Conservation (phyloP, 805 yeast genomes). For the Candida ponderosae region DNA sequence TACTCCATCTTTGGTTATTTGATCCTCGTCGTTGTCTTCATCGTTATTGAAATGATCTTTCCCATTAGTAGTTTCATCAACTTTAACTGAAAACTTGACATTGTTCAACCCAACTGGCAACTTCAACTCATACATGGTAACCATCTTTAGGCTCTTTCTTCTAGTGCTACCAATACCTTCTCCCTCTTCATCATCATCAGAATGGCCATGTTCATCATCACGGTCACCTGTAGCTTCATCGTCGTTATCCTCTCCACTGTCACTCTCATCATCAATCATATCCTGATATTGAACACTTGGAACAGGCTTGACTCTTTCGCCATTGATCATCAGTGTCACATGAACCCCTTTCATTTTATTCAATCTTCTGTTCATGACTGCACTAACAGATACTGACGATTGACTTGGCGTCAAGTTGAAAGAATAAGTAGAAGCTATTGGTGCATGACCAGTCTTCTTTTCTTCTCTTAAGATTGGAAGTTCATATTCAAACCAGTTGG, state of each 20-base stretch:
- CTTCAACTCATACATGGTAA: constrained; percentile 35
- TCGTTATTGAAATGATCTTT: no score
- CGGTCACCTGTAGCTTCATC: neutral
- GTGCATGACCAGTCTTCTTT: neutral
- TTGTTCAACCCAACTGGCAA: constrained; percentile 39
- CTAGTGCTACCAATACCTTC: neutral
- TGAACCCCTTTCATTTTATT: constrained; percentile 27
- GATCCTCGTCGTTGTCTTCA: neutral
- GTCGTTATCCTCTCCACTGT: neutral
- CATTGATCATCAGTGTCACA: constrained; percentile 32
- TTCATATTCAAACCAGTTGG: constrained; percentile 28
- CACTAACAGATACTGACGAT: constrained; percentile 36
- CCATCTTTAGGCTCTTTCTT: constrained; percentile 1
- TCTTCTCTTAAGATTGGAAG: constrained; percentile 6
- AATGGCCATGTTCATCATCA: neutral
- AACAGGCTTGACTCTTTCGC: constrained; percentile 34
- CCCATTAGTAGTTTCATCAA: no score
- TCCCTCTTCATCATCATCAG: neutral
- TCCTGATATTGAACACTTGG: constrained; percentile 34
- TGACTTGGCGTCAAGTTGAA: constrained; percentile 40
- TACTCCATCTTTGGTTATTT: no score
- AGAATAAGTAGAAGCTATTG: constrained; percentile 31
- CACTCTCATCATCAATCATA: constrained; percentile 2
- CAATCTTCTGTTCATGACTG: constrained; percentile 34
- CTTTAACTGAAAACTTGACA: constrained; percentile 30